A percentile compares a stretch with the other conserved stretches of the same genome.
These are phyloP conservation scores for Metarhizium robertsii DNA, from an alignment of 2,329 filamentous ascomycete species.

Conservation along the genomic window DNA sequence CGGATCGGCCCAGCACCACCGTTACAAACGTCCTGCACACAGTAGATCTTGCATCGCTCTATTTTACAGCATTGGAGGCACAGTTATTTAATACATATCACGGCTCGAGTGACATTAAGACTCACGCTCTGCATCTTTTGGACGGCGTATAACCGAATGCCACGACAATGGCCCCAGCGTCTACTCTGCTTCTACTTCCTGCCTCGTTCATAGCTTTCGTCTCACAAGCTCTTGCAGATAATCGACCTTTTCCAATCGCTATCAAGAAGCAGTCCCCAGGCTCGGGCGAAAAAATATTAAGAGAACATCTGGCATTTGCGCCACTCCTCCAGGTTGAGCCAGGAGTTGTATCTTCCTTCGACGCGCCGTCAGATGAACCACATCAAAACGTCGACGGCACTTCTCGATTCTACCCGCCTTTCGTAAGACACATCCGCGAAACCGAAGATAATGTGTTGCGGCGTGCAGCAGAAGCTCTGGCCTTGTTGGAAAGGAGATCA, in stretches of 20 bases:
- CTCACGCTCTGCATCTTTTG: not conserved
- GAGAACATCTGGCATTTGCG: slow-evolving; percentile 52
- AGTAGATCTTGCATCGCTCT: not conserved
- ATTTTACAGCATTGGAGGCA: not conserved
- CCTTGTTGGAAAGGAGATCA: slow-evolving; percentile 43
- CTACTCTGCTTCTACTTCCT: slow-evolving; percentile 2
- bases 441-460: slow-evolving; percentile 23
- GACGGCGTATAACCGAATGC: not conserved
- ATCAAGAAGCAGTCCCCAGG: slow-evolving; percentile 65
- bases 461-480: slow-evolving; percentile 36
- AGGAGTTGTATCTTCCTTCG: slow-evolving; percentile 12
- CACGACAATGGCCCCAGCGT: slow-evolving; percentile 1
- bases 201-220: slow-evolving; percentile 14
- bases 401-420: slow-evolving; percentile 34
- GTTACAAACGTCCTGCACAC: not conserved
- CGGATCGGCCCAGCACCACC: no score
- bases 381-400: slow-evolving; percentile 14
- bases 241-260: slow-evolving; percentile 41
- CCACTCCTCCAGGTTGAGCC: slow-evolving; percentile 10
- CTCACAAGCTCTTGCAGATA: slow-evolving; percentile 24
- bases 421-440: slow-evolving; percentile 35
- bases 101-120: not conserved
- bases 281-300: slow-evolving; percentile 63
- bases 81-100: not conserved
- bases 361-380: slow-evolving; percentile 14